A percentile compares a stretch with the other conserved stretches of the same genome.
Conservation (phyloP, 1,284 basidiomycete species). For the Fomitopsis pinicola region DNA sequence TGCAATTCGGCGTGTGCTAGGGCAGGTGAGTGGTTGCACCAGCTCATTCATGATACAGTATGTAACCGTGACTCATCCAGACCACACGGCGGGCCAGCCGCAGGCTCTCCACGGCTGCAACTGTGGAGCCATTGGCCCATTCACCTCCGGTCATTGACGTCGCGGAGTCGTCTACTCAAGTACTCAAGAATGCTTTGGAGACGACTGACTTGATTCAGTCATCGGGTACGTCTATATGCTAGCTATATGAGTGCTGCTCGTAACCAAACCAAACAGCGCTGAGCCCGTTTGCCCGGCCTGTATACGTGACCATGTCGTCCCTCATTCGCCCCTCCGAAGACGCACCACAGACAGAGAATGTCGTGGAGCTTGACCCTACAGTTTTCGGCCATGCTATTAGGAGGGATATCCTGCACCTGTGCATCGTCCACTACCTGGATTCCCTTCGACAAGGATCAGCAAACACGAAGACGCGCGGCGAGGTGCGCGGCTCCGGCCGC, state of each 20-base stretch:
- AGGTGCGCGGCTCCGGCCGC: slow-evolving; percentile 83
- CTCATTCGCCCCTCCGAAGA: slow-evolving; percentile 44
- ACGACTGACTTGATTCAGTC: neutral
- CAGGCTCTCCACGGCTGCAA: slow-evolving; percentile 11
- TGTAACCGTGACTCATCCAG: neutral
- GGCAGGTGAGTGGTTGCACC: slow-evolving; percentile 17
- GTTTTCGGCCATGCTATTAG: slow-evolving; percentile 89
- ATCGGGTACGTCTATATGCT: neutral
- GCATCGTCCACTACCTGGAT: slow-evolving; percentile 88
- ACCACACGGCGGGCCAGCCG: slow-evolving; percentile 10
- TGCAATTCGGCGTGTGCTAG: slow-evolving; percentile 19
- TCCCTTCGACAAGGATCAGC: slow-evolving; percentile 87
- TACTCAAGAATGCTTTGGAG: neutral
- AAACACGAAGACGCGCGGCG: slow-evolving; percentile 86
- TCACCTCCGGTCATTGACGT: slow-evolving; percentile 3
- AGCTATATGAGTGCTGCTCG: neutral
- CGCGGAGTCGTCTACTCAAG: neutral
- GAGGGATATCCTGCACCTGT: slow-evolving; percentile 90
- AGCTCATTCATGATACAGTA: no score
- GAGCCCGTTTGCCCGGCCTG: slow-evolving; percentile 39
- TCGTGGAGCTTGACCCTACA: slow-evolving; percentile 75
- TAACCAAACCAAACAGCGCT: slow-evolving; percentile 26
- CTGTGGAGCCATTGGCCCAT: slow-evolving; percentile 1
- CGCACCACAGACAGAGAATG: slow-evolving; percentile 38
- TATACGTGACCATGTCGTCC: slow-evolving; percentile 56